Evolutionary conservation across 139 green algal species (phyloP).

Genomic region (Spirogloea muscicola): DNA sequence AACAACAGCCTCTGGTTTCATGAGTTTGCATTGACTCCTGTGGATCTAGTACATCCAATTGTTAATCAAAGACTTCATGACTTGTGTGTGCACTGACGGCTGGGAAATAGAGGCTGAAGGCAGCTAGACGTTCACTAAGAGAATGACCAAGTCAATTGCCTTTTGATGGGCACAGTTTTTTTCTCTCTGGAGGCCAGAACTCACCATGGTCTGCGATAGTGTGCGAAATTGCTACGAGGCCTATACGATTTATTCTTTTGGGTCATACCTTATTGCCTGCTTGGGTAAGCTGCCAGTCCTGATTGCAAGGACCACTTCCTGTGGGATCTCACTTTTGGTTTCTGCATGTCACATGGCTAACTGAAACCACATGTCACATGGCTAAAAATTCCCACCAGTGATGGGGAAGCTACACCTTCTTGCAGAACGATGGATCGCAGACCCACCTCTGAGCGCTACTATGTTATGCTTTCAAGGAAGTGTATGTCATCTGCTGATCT

Average conservation of each 20-base stretch:
- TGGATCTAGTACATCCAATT: too few species aligned
- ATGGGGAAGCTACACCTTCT: neutral
- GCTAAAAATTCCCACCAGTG: too few species aligned
- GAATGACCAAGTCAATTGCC: too few species aligned
- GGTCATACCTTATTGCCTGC: conserved; percentile 17
- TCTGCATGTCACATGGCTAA: too few species aligned
- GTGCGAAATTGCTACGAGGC: conserved; percentile 24
- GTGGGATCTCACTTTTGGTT: neutral
- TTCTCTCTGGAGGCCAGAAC: conserved; percentile 1
- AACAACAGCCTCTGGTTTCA: too few species aligned
- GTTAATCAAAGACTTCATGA: too few species aligned
- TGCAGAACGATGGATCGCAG: conserved; percentile 1
- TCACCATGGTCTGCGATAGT: conserved; percentile 9
- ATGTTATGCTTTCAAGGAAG: neutral
- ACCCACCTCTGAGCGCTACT: neutral
- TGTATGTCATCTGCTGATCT: neutral
- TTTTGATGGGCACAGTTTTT: conserved; percentile 13
- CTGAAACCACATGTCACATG: too few species aligned
- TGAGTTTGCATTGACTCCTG: too few species aligned
- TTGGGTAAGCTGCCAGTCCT: conserved; percentile 4
- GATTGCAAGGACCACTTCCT: neutral
- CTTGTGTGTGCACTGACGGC: too few species aligned
- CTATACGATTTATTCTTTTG: conserved; percentile 34
- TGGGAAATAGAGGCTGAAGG: too few species aligned
- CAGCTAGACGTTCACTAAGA: too few species aligned